Evolutionary conservation across 1,139 yeast species (phyloP).

Genomic region (Taphrina populina): DNA sequence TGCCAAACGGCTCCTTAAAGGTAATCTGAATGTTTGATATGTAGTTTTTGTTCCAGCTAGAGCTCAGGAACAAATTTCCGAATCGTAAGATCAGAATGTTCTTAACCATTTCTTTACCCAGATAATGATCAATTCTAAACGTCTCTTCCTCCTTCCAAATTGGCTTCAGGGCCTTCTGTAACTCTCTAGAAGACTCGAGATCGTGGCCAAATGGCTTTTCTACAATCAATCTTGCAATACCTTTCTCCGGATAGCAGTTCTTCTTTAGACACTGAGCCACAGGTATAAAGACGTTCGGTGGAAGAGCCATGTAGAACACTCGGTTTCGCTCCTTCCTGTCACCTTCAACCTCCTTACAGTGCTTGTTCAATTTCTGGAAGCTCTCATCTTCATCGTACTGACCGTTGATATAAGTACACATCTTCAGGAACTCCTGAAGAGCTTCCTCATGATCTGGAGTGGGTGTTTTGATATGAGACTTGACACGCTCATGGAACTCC

Average conservation of each 20-base stretch:
- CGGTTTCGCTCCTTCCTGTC: slow-evolving; percentile 48
- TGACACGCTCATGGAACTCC: slow-evolving; percentile 66
- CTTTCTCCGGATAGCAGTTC: slow-evolving; percentile 64
- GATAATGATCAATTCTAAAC: slow-evolving; percentile 92
- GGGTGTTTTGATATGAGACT: slow-evolving; percentile 62
- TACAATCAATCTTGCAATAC: slow-evolving; percentile 76
- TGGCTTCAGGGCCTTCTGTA: slow-evolving; percentile 77
- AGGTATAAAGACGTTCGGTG: slow-evolving; percentile 83
- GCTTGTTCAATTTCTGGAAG: slow-evolving; percentile 56
- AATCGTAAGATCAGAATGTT: slow-evolving; percentile 84
- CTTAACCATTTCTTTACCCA: slow-evolving; percentile 97
- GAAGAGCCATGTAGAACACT: slow-evolving; percentile 86
- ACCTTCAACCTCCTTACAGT: slow-evolving; percentile 61
- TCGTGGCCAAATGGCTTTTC: slow-evolving; percentile 99
- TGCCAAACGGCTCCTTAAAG: slow-evolving; percentile 95
- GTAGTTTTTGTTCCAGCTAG: slow-evolving; percentile 81
- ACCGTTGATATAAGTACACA: slow-evolving; percentile 70
- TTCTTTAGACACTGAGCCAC: slow-evolving; percentile 75
- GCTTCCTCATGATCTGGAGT: slow-evolving; percentile 51
- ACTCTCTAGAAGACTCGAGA: slow-evolving; percentile 68
- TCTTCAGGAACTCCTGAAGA: slow-evolving; percentile 55
- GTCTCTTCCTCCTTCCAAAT: slow-evolving; percentile 87
- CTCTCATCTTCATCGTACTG: slow-evolving; percentile 79
- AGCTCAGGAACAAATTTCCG: slow-evolving; percentile 79
- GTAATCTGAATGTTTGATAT: slow-evolving; percentile 79